phyloP scores from a whole-genome alignment of 495 filamentous ascomycete species.

The Opeltia flavorubescens region DNA sequence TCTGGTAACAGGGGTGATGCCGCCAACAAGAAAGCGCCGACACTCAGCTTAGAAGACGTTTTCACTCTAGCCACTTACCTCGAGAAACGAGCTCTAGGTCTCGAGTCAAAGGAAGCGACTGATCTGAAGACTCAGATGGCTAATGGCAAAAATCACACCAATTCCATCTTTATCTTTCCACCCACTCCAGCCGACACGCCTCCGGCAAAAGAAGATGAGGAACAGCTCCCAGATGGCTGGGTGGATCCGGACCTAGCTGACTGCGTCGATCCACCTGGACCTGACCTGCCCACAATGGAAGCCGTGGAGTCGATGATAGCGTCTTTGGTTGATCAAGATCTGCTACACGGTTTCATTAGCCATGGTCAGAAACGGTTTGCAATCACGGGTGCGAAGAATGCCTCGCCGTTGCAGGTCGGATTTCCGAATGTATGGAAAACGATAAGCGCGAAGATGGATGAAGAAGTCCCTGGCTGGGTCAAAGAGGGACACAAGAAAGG shows the following conservation, averaged over 20 bases:
- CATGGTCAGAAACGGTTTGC: slow-evolving; percentile 64
- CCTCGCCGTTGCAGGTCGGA: slow-evolving; percentile 43
- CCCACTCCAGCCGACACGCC: not conserved
- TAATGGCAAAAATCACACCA: slow-evolving; percentile 14
- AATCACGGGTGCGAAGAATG: slow-evolving; percentile 61
- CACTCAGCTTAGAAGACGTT: slow-evolving; percentile 40
- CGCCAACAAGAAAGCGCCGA: slow-evolving; percentile 34
- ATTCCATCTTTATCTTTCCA: slow-evolving; percentile 17
- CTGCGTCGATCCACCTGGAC: slow-evolving; percentile 11
- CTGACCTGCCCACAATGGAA: slow-evolving; percentile 25
- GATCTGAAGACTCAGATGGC: not conserved
- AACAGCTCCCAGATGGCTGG: slow-evolving; percentile 14
- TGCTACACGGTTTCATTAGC: slow-evolving; percentile 79
- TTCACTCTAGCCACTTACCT: slow-evolving; percentile 29
- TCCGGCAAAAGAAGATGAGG: slow-evolving; percentile 1
- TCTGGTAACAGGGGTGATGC: slow-evolving; percentile 37
- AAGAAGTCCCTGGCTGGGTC: slow-evolving; percentile 46
- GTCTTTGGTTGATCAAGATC: slow-evolving; percentile 62
- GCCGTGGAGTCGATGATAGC: slow-evolving; percentile 69
- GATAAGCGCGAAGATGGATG: slow-evolving; percentile 29
- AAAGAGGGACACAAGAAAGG: slow-evolving; percentile 19
- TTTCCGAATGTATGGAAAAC: slow-evolving; percentile 49
- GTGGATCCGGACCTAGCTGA: slow-evolving; percentile 29
- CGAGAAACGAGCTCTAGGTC: slow-evolving; percentile 10
- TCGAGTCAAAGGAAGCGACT: slow-evolving; percentile 5